phyloP scores from a whole-genome alignment of 768 basidiomycete genomes.

The Gymnopilus dilepis region DNA sequence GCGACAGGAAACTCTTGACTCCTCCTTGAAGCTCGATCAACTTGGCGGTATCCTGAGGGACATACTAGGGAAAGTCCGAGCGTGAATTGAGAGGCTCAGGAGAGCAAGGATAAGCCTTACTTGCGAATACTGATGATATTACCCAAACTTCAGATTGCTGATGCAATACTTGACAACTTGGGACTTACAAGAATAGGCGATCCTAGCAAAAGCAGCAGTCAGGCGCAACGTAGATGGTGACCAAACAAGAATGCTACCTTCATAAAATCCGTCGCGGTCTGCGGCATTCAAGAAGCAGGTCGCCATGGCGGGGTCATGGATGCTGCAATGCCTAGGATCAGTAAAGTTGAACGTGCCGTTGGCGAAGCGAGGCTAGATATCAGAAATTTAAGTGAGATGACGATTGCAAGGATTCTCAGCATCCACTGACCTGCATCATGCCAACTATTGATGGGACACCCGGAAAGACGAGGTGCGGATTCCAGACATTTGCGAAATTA shows the following conservation, averaged over 20 bases:
- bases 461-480: conserved; percentile 57
- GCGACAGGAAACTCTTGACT: conserved; percentile 51
- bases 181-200: conserved; percentile 62
- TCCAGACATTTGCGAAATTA: conserved; percentile 67
- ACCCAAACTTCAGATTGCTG: not conserved
- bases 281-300: conserved; percentile 65
- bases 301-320: conserved; percentile 59
- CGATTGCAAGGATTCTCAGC: not conserved
- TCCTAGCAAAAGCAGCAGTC: conserved; percentile 26
- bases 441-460: conserved; percentile 51
- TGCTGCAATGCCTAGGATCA: conserved; percentile 70
- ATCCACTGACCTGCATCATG: conserved; percentile 63
- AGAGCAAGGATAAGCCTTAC: conserved; percentile 32
- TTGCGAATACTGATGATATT: conserved; percentile 55
- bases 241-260: conserved; percentile 34
- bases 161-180: not conserved
- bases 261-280: conserved; percentile 68
- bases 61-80: conserved; percentile 43
- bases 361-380: conserved; percentile 52
- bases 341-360: conserved; percentile 68
- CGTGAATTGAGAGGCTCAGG: not conserved
- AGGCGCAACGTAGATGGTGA: not conserved
- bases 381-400: too few relatives aligned
- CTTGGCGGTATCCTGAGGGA: conserved; percentile 68
- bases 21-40: conserved; percentile 69